Evolutionary conservation across 83 land plant genomes (phyloP), one percentile per base, ranked within the genome.

Genomic region (Diphasiastrum complanatum): DNA sequence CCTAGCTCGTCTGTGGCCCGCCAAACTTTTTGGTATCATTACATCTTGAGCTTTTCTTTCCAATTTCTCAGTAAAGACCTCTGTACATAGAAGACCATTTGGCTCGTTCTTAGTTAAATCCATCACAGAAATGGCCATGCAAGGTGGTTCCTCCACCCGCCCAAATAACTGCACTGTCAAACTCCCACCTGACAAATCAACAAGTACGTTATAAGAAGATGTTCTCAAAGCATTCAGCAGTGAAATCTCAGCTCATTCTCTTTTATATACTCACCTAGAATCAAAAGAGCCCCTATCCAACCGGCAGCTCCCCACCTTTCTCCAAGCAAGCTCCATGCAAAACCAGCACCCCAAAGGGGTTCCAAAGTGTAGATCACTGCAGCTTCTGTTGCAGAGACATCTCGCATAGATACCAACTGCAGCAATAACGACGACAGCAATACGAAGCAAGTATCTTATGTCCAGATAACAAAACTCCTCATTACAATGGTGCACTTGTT

Each of bases 261-360:
- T 29, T 22, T 16, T 11, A 23, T 12, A 0, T 23, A 2, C 65
- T 76, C 73, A 87, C 93, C 80, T 53, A 90, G 40, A 38, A 90
- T 79, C 47, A 90, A 79, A 24, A 75, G 54, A 45, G 97, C 97
- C 3, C 97, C 97, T 27, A 87, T 47, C 97, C 97, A 90, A 18
- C 79, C 95, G 32, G 60, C 48, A 0, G 55, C 24, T 28, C 85
- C 89, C 97, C 97, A 90, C 51, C 97, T 81, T 66, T 90, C 97
- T 40, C 89, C 89, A 46, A 90, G 82, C 19, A 87, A 59, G 55
- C 74, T 68, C 97, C 97, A 90, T 45, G 97, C 93, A 76, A 90
- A 87, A 47, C 75, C 82, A 54, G 90, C 97, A 72, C 97, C 97
- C 97, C 97, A 90, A n/a, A 90, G 63, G 30, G 97, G 97, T 54